Base-by-base conservation (phyloP, 768 basidiomycete species). In the Mycena belliarum region DNA sequence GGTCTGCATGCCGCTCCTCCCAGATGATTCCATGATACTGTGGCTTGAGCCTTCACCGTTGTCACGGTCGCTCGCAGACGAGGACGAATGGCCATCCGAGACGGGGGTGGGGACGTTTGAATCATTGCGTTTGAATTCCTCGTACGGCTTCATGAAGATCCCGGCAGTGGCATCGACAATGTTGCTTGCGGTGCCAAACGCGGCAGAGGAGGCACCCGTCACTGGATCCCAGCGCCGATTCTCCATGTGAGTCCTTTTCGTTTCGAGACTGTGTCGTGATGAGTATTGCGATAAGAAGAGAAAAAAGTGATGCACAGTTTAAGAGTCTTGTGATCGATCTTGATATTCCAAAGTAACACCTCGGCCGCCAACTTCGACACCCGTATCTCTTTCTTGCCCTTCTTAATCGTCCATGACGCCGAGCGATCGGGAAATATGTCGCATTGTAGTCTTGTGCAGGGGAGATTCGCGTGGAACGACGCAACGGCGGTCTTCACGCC, bases 171-270 rank as follows among this genome's bases (percentile, higher is more conserved):
- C 57, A 7, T 59, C 54, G 10, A 52, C 50, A 16, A 63, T 38
- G 21, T 49, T 51, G 15, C 44, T n/a, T 1, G 33, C 25, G 0
- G 54, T 56, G 7, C 28, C 57, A 24, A 52, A 28, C 32, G 21
- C 12, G 12, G 61, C 61, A 28, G 57, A 59, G 7, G 49, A 35
- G 16, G 18, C 8, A 4, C 57, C 57, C 6, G 53, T 63, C 15
- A 63, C 23, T 18, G 57, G 57, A 55, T 63, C 61, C 61, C 61
- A 63, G 15, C 61, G 52, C 3, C 50, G 52, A 16, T 63, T 59
- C 28, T 59, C 49, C 15, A 63, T 59, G 3, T 6, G 46, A 15
- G 59, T 59, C n/a, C 40, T 26, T 16, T 48, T 55, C 45, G 54
- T 52, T 2, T 53, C 41, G 42, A 38, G 29, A 7, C 61, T 61